A percentile compares a stretch with the other conserved stretches of the same genome.
Evolutionary conservation across 768 basidiomycete species (phyloP).

Genomic region (Collybiopsis confluens): DNA sequence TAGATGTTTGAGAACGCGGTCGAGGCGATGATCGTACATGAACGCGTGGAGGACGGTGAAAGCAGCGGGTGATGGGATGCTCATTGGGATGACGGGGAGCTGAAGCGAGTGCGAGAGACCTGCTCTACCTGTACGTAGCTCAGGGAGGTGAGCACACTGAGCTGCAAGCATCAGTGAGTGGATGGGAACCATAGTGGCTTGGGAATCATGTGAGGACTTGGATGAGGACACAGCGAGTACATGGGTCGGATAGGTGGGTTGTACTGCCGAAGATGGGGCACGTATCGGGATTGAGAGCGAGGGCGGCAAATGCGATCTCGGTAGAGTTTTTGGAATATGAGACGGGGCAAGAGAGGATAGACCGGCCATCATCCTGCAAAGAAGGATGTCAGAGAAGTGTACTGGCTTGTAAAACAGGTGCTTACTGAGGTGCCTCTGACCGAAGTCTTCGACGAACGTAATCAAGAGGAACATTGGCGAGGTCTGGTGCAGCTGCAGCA

Average conservation of each 20-base stretch:
- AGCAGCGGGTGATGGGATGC: constrained; percentile 65
- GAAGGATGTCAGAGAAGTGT: constrained; percentile 13
- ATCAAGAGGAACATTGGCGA: constrained; percentile 59
- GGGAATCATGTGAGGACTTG: constrained; percentile 34
- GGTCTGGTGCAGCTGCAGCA: constrained; percentile 61
- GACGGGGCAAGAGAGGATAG: constrained; percentile 48
- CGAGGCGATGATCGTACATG: constrained; percentile 65
- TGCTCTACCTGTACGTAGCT: constrained; percentile 35
- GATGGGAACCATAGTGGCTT: constrained; percentile 51
- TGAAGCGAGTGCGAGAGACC: constrained; percentile 25
- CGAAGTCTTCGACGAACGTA: constrained; percentile 65
- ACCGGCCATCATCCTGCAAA: constrained; percentile 48
- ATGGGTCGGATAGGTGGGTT: constrained; percentile 47
- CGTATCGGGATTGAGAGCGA: constrained; percentile 49
- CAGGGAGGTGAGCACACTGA: constrained; percentile 53
- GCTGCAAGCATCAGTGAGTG: constrained; percentile 62
- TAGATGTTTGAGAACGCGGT: constrained; percentile 54
- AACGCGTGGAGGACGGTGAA: constrained; percentile 63
- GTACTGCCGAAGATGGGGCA: constrained; percentile 18
- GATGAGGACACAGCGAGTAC: constrained; percentile 53
- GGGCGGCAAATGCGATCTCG: constrained; percentile 57
- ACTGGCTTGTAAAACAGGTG: constrained; percentile 19
- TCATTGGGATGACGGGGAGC: constrained; percentile 68
- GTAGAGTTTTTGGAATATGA: constrained; percentile 60
- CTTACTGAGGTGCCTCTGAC: constrained; percentile 36